A percentile compares a stretch with the other conserved stretches of the same genome.
Conservation (phyloP, 2,329 filamentous ascomycete species). For the Scedosporium boydii region DNA sequence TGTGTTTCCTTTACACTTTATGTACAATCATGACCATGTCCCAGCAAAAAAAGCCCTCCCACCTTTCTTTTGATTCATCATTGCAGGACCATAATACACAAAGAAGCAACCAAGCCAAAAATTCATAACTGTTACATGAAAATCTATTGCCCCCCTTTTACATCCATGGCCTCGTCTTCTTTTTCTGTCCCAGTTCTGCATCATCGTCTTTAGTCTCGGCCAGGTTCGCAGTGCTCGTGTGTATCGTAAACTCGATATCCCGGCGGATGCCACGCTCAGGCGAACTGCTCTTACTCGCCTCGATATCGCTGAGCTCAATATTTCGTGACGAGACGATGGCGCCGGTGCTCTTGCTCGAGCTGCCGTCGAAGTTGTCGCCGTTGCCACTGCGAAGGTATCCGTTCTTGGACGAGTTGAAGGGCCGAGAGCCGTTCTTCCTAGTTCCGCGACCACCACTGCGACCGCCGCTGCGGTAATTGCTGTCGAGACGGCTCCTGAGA, state of each 20-base stretch:
- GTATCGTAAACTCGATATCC: conserved; percentile 1
- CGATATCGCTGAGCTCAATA: background rate
- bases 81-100: background rate
- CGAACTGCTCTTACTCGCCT: background rate
- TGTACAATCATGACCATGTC: background rate
- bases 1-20: background rate
- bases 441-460: background rate
- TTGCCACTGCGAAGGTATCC: background rate
- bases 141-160: background rate
- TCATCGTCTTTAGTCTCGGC: background rate
- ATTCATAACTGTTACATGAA: too few relatives aligned
- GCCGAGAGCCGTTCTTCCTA: background rate
- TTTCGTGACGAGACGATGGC: background rate
- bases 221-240: background rate
- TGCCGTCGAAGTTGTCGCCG: background rate
- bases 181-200: background rate
- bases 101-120: background rate
- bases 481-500: conserved; percentile 10
- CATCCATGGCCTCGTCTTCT: background rate
- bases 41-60: too few relatives aligned
- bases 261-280: background rate
- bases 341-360: conserved; percentile 3
- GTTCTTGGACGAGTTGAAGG: conserved; percentile 2
- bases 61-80: background rate
- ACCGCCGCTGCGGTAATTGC: conserved; percentile 3